Evolutionary conservation across 2,329 filamentous ascomycete genomes (phyloP).

Genomic region (Davidsoniella virescens): DNA sequence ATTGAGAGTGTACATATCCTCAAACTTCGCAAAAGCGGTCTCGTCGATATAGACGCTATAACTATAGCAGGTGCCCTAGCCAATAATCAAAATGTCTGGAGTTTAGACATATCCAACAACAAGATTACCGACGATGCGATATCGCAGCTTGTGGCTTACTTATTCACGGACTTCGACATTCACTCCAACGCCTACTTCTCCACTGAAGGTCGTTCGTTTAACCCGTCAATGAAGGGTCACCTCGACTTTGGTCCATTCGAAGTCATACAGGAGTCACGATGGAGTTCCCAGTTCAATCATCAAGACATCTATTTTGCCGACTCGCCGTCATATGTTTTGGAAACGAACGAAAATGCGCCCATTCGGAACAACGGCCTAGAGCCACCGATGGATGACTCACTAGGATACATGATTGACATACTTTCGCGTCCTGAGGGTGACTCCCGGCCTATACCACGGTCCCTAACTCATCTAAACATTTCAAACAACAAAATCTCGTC

Average conservation of each 20-base stretch:
- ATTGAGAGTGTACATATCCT: conserved; percentile 34
- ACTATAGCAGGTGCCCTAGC: conserved; percentile 18
- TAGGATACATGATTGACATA: conserved; percentile 16
- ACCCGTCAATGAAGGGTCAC: conserved; percentile 18
- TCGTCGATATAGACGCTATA: conserved; percentile 26
- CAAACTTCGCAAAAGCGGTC: conserved; percentile 30
- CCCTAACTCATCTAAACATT: conserved; percentile 38
- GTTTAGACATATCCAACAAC: conserved; percentile 38
- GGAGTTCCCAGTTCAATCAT: conserved; percentile 29
- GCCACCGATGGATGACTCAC: conserved; percentile 20
- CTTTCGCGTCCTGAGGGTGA: conserved; percentile 15
- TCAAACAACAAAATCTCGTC: conserved; percentile 33
- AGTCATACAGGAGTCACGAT: conserved; percentile 31
- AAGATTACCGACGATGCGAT: conserved; percentile 29
- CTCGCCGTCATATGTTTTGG: conserved; percentile 25
- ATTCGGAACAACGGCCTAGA: conserved; percentile 19
- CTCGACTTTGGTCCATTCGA: conserved; percentile 25
- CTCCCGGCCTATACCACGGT: conserved; percentile 2
- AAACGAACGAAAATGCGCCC: not conserved
- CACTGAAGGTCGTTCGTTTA: conserved; percentile 29
- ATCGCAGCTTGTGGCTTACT: not conserved
- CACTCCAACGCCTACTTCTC: conserved; percentile 20
- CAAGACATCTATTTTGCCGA: conserved; percentile 33
- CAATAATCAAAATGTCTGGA: conserved; percentile 31
- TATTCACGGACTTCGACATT: conserved; percentile 6